Percentiles rank a stretch among this genome's conserved stretches.
Conservation (phyloP, 768 basidiomycete species). For the Kondoa subrosea region DNA sequence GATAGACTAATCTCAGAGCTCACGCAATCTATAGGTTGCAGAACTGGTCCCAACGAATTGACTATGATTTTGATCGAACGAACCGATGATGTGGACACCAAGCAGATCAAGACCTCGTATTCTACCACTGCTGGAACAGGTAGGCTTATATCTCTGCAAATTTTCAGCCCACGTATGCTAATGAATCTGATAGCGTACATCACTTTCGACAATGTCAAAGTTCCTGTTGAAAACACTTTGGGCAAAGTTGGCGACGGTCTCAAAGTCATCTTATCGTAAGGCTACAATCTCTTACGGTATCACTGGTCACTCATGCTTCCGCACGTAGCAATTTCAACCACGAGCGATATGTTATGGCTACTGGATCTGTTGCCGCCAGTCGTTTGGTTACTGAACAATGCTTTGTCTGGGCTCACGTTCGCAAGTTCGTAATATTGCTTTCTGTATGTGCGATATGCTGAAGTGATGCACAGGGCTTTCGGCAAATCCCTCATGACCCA, state of each 20-base stretch:
- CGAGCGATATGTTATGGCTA: constrained; percentile 61
- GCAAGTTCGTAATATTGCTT: too few relatives aligned
- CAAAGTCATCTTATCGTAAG: constrained; percentile 10
- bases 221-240: constrained; percentile 73
- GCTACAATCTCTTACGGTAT: constrained; percentile 29
- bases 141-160: neutral
- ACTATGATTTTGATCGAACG: constrained; percentile 77
- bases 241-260: constrained; percentile 67
- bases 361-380: constrained; percentile 49
- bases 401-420: constrained; percentile 63
- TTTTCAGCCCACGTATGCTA: neutral
- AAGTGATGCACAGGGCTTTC: too few relatives aligned
- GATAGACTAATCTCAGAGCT: constrained; percentile 58
- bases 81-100: constrained; percentile 62
- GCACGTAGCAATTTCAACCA: constrained; percentile 68
- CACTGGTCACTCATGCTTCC: neutral
- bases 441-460: too few relatives aligned
- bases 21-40: constrained; percentile 44
- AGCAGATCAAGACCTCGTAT: constrained; percentile 74
- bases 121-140: constrained; percentile 48
- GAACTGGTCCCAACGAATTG: constrained; percentile 46
- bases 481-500: constrained; percentile 62
- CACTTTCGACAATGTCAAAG: constrained; percentile 65
- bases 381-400: constrained; percentile 10
- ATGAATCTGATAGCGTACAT: constrained; percentile 67